phyloP scores from a whole-genome alignment of 2,329 filamentous ascomycete genomes.

The Fusarium beomiforme region DNA sequence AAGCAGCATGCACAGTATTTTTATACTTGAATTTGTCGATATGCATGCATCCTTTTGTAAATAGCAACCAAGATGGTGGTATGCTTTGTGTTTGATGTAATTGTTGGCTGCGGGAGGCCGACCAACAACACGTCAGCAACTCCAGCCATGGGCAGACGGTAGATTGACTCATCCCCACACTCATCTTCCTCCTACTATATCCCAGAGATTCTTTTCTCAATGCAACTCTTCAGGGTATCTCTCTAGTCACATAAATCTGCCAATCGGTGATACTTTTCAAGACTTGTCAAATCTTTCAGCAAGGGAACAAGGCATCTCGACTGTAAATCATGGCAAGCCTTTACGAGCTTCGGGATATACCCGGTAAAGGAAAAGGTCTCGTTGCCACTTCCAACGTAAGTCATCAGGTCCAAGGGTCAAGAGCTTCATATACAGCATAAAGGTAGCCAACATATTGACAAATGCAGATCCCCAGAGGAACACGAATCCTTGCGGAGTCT shows the following conservation, averaged over 20 bases:
- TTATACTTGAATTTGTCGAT: too few relatives aligned
- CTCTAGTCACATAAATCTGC: rapidly evolving
- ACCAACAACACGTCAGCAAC: background rate
- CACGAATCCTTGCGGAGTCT: constrained; percentile 22
- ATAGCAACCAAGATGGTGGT: too few relatives aligned
- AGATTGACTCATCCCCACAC: background rate
- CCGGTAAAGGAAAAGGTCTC: constrained; percentile 22
- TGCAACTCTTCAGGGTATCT: rapidly evolving
- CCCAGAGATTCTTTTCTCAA: rapidly evolving
- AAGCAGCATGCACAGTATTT: too few relatives aligned
- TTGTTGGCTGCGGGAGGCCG: background rate
- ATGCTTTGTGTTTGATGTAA: background rate
- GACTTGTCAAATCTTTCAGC: background rate
- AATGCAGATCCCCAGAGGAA: constrained; percentile 18
- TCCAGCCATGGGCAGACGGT: background rate
- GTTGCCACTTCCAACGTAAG: background rate
- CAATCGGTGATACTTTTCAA: background rate
- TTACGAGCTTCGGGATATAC: background rate
- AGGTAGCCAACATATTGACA: too few relatives aligned
- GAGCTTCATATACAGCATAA: too few relatives aligned
- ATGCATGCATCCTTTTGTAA: too few relatives aligned
- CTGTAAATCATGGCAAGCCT: too few relatives aligned
- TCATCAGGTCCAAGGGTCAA: too few relatives aligned
- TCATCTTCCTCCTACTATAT: background rate
- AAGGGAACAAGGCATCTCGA: too few relatives aligned